Evolutionary conservation across 108 stramenopile genomes (phyloP), one percentile per base, ranked within the genome.

Genomic region (Cyclotella atomus): DNA sequence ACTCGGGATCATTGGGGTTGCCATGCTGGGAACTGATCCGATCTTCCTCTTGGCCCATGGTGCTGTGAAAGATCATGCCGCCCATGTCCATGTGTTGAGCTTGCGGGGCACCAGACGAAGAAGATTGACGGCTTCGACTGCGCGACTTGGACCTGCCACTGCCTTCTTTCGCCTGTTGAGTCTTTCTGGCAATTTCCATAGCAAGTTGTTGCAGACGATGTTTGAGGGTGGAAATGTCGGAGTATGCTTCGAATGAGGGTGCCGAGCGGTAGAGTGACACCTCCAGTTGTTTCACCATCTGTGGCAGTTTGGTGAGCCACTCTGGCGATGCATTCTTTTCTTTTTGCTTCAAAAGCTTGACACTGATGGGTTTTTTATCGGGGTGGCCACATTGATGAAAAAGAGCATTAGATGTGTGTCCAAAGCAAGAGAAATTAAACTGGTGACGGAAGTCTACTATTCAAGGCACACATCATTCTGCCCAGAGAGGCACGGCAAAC

Each of bases 231-330:
- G 65, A 49, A 70, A 83, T 88, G 59, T 98, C 92, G 49, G 84
- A 83, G 70, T 97, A 98, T 8, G 91, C 96, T 29, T 96, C 91
- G 73, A 95, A 94, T 0, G 89, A 91, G 41, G 83, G 68, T 2
- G 96, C 96, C 8, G 91, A 92, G 23, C 95, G 87, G 71, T 96
- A 98, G 21, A 98, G 85, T 43, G 92, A 90, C 33, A 96, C 96
- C 71, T 98, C 97, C 28, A 98, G 77, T 55, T 96, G 93, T 64
- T 94, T 95, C 0, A 95, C 96, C 97, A 98, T 98, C 82, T 96
- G 91, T 0, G 96, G 96, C 10, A 98, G 85, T 68, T 96, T 96
- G 59, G 83, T 87, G 20, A 92, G 79, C 92, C 94, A 96, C 59
- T 97, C 95, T 9, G 89, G 84, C 15, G 91, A 88, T 57, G 95